A percentile compares a stretch with the other conserved stretches of the same genome.
Conservation (phyloP, 192 early-diverging fungal species). For the Coemansia sp. region DNA sequence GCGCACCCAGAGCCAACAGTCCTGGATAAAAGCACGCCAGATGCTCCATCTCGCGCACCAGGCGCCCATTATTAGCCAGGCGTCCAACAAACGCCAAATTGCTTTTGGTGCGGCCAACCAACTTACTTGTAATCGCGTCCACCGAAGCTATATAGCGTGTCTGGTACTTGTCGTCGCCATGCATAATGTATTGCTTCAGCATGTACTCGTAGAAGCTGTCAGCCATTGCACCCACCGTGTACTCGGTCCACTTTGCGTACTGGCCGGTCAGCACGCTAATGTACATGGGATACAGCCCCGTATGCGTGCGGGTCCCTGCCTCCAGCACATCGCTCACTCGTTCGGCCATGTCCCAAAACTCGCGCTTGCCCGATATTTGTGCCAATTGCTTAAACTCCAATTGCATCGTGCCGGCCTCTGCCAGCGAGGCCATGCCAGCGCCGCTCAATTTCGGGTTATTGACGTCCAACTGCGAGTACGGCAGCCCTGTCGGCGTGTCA, state of each 20-base stretch:
- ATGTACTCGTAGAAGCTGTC: constrained; percentile 97
- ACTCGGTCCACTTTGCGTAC: constrained; percentile 32
- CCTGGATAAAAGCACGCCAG: constrained; percentile 91
- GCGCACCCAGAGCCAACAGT: constrained; percentile 69
- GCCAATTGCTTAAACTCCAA: constrained; percentile 84
- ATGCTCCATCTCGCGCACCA: constrained; percentile 83
- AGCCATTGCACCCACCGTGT: constrained; percentile 74
- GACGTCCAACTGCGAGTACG: constrained; percentile 60
- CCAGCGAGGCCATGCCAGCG: constrained; percentile 19
- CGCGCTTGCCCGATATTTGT: constrained; percentile 68
- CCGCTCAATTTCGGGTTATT: constrained; percentile 2
- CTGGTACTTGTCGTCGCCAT: constrained; percentile 62
- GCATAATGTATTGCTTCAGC: constrained; percentile 83
- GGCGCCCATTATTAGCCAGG: neutral
- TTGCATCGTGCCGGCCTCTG: constrained; percentile 83
- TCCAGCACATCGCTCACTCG: constrained; percentile 55
- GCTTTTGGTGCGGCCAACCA: constrained; percentile 16
- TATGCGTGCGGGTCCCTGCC: constrained; percentile 33
- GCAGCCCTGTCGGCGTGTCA: constrained; percentile 64
- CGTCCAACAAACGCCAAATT: constrained; percentile 22
- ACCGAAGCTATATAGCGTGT: constrained; percentile 65
- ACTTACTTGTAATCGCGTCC: constrained; percentile 58
- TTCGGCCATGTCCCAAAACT: constrained; percentile 72
- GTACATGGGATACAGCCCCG: constrained; percentile 77
- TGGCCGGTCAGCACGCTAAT: constrained; percentile 24